Percentiles rank a stretch among this genome's conserved stretches.
Conservation (phyloP, 257 asterid genomes). For the Scutellaria minor region DNA sequence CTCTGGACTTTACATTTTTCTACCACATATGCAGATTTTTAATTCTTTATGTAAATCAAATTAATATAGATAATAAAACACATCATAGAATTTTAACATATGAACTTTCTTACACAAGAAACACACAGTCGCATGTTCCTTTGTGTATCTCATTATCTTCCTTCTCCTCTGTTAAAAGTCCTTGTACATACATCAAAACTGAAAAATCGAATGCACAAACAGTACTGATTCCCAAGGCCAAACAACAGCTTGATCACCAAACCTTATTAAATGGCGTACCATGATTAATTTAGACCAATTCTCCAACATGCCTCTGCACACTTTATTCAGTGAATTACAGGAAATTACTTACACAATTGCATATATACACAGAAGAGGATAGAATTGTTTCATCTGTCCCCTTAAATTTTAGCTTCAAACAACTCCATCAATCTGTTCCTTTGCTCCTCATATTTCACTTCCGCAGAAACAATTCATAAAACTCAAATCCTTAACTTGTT, state of each 20-base stretch:
- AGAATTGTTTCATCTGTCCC: background rate
- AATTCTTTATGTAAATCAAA: too few relatives aligned
- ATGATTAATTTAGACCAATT: background rate
- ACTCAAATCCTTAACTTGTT: background rate
- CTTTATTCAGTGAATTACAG: background rate
- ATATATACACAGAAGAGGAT: background rate
- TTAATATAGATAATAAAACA: too few relatives aligned
- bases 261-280: background rate
- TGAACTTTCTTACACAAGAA: too few relatives aligned
- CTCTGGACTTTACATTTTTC: background rate
- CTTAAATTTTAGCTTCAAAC: background rate
- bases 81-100: too few relatives aligned
- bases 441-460: background rate
- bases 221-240: constrained; percentile 5
- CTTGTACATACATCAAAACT: background rate
- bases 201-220: background rate
- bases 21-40: too few relatives aligned
- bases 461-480: constrained; percentile 11
- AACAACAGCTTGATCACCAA: background rate
- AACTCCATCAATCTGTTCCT: background rate
- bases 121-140: background rate
- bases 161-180: background rate
- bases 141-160: background rate
- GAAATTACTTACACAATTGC: background rate
- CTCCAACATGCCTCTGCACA: background rate